phyloP scores from a whole-genome alignment of 192 early-diverging fungal species.

The Radiomyces spectabilis region DNA sequence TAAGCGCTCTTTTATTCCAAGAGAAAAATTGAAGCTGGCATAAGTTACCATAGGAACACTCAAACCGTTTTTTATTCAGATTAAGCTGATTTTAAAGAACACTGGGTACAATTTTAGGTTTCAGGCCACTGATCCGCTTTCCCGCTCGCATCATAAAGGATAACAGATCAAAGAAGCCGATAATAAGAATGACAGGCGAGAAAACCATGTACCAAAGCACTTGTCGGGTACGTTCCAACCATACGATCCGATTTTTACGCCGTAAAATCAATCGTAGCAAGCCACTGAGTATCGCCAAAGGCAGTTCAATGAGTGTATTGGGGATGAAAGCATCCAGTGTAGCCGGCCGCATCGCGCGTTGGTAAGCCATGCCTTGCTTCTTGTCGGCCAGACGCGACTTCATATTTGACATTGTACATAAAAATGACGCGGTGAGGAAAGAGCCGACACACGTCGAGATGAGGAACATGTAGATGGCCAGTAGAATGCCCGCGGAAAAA shows the following conservation, averaged over 20 bases:
- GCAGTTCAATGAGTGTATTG: conserved; percentile 3
- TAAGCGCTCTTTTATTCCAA: no score
- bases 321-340: neutral
- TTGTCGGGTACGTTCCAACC: conserved; percentile 7
- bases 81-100: no score
- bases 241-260: neutral
- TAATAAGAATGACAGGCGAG: conserved; percentile 9
- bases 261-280: neutral
- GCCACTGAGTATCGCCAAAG: conserved; percentile 1
- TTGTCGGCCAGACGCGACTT: neutral
- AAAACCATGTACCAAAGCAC: conserved; percentile 18
- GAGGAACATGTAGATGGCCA: conserved; percentile 23
- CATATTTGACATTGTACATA: conserved; percentile 13
- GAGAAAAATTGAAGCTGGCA: no score
- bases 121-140: no score
- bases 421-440: conserved; percentile 17
- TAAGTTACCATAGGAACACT: no score
- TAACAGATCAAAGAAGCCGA: conserved; percentile 6
- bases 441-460: conserved; percentile 7
- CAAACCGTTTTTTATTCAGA: no score
- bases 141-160: no score
- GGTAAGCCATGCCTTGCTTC: neutral
- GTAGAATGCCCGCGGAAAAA: conserved; percentile 5
- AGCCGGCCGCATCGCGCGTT: neutral
- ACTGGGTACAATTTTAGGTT: no score